phyloP scores from a whole-genome alignment of 2,329 filamentous ascomycete genomes.

The Acrocalymma vagum region DNA sequence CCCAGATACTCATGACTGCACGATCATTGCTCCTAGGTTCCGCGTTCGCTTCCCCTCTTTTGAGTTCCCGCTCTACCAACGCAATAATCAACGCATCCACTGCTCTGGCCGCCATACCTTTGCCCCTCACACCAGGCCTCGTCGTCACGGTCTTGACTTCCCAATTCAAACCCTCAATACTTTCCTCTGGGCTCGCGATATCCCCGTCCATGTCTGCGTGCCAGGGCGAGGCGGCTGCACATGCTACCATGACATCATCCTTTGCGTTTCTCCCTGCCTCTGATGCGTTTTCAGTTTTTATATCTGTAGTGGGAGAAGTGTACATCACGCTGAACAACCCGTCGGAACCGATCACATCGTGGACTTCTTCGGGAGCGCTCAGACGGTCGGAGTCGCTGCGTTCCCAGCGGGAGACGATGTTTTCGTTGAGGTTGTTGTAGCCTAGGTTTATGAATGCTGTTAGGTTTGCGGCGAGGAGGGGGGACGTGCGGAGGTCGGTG shows the following conservation, averaged over 20 bases:
- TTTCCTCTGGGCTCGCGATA: constrained; percentile 1
- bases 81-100: constrained; percentile 10
- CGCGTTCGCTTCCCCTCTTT: no score
- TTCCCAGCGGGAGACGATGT: constrained; percentile 8
- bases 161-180: constrained; percentile 11
- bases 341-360: constrained; percentile 4
- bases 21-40: no score
- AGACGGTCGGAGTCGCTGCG: constrained; percentile 2
- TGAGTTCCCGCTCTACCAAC: constrained; percentile 4
- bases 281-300: no score
- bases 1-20: no score
- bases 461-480: constrained; percentile 3
- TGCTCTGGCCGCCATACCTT: constrained; percentile 10
- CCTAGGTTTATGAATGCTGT: constrained; percentile 15
- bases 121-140: constrained; percentile 9
- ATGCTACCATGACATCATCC: no score
- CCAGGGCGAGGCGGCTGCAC: constrained; percentile 11
- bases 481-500: constrained; percentile 8
- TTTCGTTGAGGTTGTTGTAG: constrained; percentile 8
- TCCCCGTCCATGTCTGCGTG: constrained; percentile 4
- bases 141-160: constrained; percentile 17
- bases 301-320: constrained; percentile 1
- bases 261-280: no score
- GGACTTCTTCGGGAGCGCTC: constrained; percentile 1
- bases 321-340: constrained; percentile 11